phyloP scores from a whole-genome alignment of 495 filamentous ascomycete species.

The Daldinia decipiens region DNA sequence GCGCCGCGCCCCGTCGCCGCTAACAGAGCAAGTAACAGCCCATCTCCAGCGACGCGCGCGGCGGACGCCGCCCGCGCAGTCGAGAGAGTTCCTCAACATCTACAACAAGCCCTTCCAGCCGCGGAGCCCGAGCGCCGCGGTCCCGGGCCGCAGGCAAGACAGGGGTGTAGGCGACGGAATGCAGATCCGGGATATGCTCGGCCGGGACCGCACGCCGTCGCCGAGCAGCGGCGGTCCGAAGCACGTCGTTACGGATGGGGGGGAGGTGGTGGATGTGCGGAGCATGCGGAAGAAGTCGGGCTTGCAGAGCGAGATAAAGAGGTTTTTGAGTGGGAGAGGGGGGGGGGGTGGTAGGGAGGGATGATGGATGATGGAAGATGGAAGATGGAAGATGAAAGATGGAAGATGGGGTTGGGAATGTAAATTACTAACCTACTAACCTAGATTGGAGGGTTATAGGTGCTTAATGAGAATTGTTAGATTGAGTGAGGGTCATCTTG shows the following conservation, averaged over 20 bases:
- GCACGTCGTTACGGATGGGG: slow-evolving; percentile 15
- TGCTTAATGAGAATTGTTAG: too few relatives aligned
- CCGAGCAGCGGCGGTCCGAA: neutral
- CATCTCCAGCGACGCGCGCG: slow-evolving; percentile 17
- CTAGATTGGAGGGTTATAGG: too few relatives aligned
- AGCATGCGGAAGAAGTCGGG: slow-evolving; percentile 37
- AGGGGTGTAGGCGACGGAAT: slow-evolving; percentile 6
- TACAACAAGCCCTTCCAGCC: slow-evolving; percentile 22
- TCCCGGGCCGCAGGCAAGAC: slow-evolving; percentile 19
- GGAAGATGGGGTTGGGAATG: too few relatives aligned
- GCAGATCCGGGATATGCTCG: slow-evolving; percentile 14
- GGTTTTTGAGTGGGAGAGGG: slow-evolving; percentile 48
- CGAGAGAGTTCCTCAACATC: slow-evolving; percentile 34
- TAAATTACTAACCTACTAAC: too few relatives aligned
- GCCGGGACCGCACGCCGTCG: slow-evolving; percentile 20
- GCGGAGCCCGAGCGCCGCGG: slow-evolving; percentile 20
- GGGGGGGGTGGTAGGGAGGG: slow-evolving; percentile 16
- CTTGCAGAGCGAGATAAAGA: slow-evolving; percentile 51
- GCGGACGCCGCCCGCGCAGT: slow-evolving; percentile 41
- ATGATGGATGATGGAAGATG: too few relatives aligned
- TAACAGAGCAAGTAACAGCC: slow-evolving; percentile 16
- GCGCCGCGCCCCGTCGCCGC: slow-evolving; percentile 31
- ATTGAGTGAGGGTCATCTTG: too few relatives aligned
- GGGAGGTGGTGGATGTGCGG: slow-evolving; percentile 26
- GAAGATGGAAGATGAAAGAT: too few relatives aligned